Evolutionary conservation across 1,284 basidiomycete species (phyloP), one percentile per base, ranked within the genome.

Genomic region (Ceraceosorus guamensis): DNA sequence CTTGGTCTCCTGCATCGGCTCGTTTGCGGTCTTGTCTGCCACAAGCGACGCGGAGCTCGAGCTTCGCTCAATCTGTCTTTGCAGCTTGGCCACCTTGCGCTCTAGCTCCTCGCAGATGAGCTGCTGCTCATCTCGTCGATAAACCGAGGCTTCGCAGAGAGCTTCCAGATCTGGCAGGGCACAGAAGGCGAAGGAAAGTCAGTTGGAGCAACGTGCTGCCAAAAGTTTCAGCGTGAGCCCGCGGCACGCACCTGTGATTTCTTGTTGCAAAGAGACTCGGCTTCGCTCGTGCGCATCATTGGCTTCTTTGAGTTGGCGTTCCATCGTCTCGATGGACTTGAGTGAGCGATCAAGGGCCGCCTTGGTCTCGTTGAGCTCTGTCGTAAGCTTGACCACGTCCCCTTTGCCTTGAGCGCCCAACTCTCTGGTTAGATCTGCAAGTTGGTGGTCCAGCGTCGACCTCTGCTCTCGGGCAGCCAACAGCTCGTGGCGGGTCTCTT

Each of bases 351-450:
- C 24, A 24, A 24, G 24, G 24, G 24, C 24, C 24, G 24, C 24
- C 24, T 24, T 24, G 24, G 24, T 24, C 24, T 24, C 24, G 24
- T 24, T 24, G 24, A 24, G 24, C 24, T 24, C 24, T 24, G 24
- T 24, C 24, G 24, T 24, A 24, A 24, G 24, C 24, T 24, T 24
- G 24, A 24, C 24, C 24, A 24, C 24, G 24, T 24, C 24, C 24
- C 24, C 24, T 24, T 24, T 24, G 24, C 24, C 24, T 24, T 24
- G 24, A 24, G 24, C 24, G 24, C 24, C 24, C 24, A 24, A 24
- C 24, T 24, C 24, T 24, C 56, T 56, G 50, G 59, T 67, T 3
- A 59, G 56, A 14, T 62, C 61, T 10, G 56, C 48, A 3, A 64
- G 55, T 46, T 70, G 62, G 30, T 46, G 52, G 44, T 24, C 24